phyloP scores from a whole-genome alignment of 257 asterid species.

The Solanum rostratum region DNA sequence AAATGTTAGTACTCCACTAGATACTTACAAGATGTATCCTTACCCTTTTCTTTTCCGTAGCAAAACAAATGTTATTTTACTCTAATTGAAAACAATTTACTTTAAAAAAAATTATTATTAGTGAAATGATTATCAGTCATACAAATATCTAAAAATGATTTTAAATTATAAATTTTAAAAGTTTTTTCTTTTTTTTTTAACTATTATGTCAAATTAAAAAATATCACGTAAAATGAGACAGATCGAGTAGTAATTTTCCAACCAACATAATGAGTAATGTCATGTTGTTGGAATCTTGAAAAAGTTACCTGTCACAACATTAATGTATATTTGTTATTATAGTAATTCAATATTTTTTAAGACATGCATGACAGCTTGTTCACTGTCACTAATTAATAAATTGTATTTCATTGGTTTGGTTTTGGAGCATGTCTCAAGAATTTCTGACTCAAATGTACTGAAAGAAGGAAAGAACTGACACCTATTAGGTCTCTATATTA shows the following conservation, averaged over 20 bases:
- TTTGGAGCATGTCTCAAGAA: background rate
- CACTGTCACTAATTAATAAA: background rate
- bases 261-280: conserved; percentile 5
- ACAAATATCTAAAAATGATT: no score
- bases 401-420: background rate
- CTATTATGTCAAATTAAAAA: no score
- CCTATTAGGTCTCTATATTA: background rate
- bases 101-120: no score
- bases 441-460: background rate
- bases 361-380: background rate
- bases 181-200: no score
- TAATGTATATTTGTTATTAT: background rate
- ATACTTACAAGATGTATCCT: background rate
- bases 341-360: background rate
- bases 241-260: no score
- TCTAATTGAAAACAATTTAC: no score
- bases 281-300: conserved; percentile 1
- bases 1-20: background rate
- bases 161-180: no score
- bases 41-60: no score
- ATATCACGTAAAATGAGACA: no score
- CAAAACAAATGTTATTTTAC: no score
- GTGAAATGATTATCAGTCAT: no score
- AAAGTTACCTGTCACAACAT: background rate
- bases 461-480: background rate